Base-by-base conservation (phyloP, 176 grass and related monocot species). In the Stipa capillata region DNA sequence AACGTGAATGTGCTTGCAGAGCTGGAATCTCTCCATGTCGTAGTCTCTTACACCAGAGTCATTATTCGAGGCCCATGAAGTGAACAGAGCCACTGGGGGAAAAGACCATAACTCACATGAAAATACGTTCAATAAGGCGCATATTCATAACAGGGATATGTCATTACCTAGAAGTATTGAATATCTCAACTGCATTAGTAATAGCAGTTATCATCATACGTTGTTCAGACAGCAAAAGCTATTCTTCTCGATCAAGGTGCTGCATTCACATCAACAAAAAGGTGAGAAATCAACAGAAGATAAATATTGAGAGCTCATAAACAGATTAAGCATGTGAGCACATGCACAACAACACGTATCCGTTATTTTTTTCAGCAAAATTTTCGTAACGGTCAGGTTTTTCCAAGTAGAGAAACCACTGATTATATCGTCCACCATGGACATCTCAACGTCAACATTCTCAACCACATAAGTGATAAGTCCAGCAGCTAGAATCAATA, bases 141-240 rank as follows among this genome's bases (percentile, higher is more conserved):
- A 69, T 54, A 72, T 28, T 72, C 80, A 51, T 28, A 76, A 67
- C 0, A 24, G 42, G 55, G 20, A 78, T 37, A 73, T 18, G 4
- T 63, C 39, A 67, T 84, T 87, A 97, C 96, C 91, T 95, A 36
- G 92, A 72, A 76, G 82, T 95, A 71, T 95, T 74, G 58, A 91
- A 95, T 74, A 99, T 99, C 43, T 95, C 96, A 68, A 99, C 42
- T 6, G 96, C 92, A 82, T 95, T 99, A 61, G 90, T 99, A 53
- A 93, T 84, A 51, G 92, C 92, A 82, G n/a, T 99, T 93, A n/a
- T 99, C 86, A 81, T 93, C 96, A 82, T 82, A 81, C 49, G 92
- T 93, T 48, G 89, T 88, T 77, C 86, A n/a, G 83, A 67, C 89
- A 89, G 71, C 90, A 93, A 80, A 91, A 99, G 76, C 87, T 82